Conservation (phyloP, 192 early-diverging fungal genomes). For the Polychytrium aggregatum region DNA sequence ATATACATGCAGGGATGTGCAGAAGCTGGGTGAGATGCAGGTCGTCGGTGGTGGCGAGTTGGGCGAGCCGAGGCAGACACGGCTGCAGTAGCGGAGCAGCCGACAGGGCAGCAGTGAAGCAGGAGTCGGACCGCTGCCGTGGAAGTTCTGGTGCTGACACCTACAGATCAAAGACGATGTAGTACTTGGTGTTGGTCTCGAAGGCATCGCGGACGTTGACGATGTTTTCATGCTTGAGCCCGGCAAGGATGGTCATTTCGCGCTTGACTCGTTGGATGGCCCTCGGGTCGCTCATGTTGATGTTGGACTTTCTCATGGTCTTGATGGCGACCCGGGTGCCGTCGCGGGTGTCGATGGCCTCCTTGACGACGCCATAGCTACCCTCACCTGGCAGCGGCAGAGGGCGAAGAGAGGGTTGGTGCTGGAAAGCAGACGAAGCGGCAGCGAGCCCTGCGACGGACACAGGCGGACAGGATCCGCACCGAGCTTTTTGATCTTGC, state of each 20-base stretch:
- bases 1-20: not conserved
- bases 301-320: constrained; percentile 58
- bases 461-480: too few relatives aligned
- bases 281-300: constrained; percentile 46
- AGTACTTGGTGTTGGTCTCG: constrained; percentile 37
- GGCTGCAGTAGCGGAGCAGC: too few relatives aligned
- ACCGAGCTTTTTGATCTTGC: too few relatives aligned
- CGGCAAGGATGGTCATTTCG: constrained; percentile 59
- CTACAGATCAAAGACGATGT: constrained; percentile 42
- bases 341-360: constrained; percentile 51
- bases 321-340: constrained; percentile 64
- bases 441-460: too few relatives aligned
- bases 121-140: too few relatives aligned
- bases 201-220: constrained; percentile 34
- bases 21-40: not conserved
- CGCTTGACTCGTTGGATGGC: constrained; percentile 55
- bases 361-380: constrained; percentile 28
- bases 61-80: constrained; percentile 11
- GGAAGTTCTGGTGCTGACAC: too few relatives aligned
- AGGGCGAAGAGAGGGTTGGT: too few relatives aligned
- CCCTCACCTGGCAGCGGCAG: constrained; percentile 21
- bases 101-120: too few relatives aligned
- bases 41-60: not conserved
- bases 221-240: constrained; percentile 54
- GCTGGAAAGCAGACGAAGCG: too few relatives aligned